Conservation (phyloP, 2,329 filamentous ascomycete genomes). For the Xylaria sp. region DNA sequence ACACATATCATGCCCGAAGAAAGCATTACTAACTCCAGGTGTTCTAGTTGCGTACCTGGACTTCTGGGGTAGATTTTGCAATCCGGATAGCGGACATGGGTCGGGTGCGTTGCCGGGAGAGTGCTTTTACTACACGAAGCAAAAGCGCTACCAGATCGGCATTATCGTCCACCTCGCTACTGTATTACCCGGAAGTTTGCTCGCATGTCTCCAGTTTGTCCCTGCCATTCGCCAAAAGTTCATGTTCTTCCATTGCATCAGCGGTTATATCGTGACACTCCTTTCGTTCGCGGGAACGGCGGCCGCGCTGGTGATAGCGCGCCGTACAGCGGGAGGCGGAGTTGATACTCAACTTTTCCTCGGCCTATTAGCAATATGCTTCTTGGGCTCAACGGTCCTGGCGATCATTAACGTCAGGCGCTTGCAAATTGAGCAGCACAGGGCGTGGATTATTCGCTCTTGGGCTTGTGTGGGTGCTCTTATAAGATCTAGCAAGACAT, state of each 20-base stretch:
- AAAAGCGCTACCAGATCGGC: constrained; percentile 49
- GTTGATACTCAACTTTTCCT: constrained; percentile 59
- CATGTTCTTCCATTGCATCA: constrained; percentile 67
- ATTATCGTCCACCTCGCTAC: constrained; percentile 58
- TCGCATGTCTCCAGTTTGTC: constrained; percentile 61
- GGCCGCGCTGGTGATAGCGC: constrained; percentile 64
- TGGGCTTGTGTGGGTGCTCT: constrained; percentile 57
- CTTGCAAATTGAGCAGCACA: constrained; percentile 70
- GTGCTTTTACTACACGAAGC: constrained; percentile 53
- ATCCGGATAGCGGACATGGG: background rate
- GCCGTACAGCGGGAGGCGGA: constrained; percentile 64
- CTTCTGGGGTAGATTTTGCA: constrained; percentile 54
- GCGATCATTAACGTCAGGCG: constrained; percentile 67
- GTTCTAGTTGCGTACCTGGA: constrained; percentile 56
- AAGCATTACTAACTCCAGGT: background rate
- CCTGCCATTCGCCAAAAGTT: constrained; percentile 58
- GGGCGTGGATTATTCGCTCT: constrained; percentile 70
- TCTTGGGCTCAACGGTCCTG: constrained; percentile 55
- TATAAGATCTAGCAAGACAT: background rate
- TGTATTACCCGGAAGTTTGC: constrained; percentile 58
- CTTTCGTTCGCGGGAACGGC: constrained; percentile 58
- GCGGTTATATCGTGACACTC: constrained; percentile 65
- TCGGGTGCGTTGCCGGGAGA: constrained; percentile 50
- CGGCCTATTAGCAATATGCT: constrained; percentile 57
- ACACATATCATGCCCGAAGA: background rate